Evolutionary conservation across 106 monocot species (phyloP), one percentile per base, ranked within the genome.

Genomic region (Phalaenopsis equestris): DNA sequence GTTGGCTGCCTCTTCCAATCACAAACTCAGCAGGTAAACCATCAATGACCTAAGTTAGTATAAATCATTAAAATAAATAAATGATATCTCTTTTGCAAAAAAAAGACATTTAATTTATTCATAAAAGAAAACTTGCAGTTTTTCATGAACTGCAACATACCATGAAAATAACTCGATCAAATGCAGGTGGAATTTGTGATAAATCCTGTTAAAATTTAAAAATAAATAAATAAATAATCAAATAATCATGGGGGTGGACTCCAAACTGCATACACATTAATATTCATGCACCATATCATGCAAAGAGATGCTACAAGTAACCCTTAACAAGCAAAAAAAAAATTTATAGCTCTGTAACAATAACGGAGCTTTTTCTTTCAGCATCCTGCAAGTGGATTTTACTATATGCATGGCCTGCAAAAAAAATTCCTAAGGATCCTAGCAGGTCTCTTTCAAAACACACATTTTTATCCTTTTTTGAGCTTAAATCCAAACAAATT

Each of bases 11-110:
- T 86, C 84, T 94, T 75, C 98, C 98, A 56, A 99, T 65, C 72
- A 99, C 67, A 83, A 99, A 99, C 78, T 99, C 98, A 80, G 94
- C 90, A 81, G 98, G 98, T 43, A 99, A 84, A 47, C 98, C 98
- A 88, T 99, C 98, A 75, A 99, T 82, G 83, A 99, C 94, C 98
- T 96, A 87, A 79, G 82, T 80, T 80, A 70, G 81, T 83, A 86
- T 6, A 55, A 30, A 46, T 19, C 0, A 55, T 17, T 52, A 45
- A 47, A 68, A 16, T n/a, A 41, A 24, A 23, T 21, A 24, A 52
- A 52, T 67, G 36, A n/a, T 42, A 70, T 65, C 64, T 8, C 64
- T 6, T 65, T 24, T 24, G 64, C n/a, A 65, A 65, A 30, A 21
- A 65, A 65, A 6, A 65, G 24, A 39, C 17, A 1, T 68, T 14